Evolutionary conservation across 805 yeast species (phyloP).

Genomic region (Schizosaccharomyces lindneri): DNA sequence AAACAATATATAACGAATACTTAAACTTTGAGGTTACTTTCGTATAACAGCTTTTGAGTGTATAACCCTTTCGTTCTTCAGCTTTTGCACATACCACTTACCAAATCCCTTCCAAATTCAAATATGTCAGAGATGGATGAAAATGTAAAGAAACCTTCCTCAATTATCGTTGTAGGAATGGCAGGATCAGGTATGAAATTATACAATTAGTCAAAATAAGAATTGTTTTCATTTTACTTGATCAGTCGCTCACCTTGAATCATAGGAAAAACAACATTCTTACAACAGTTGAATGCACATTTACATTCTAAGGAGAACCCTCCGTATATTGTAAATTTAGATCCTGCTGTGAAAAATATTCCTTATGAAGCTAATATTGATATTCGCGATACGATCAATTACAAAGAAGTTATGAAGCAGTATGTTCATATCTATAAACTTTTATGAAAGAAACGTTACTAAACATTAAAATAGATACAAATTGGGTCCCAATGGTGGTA

Average conservation of each 20-base stretch:
- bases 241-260: conserved; percentile 25
- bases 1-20: too few relatives aligned
- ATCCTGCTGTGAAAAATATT: conserved; percentile 86
- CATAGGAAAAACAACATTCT: conserved; percentile 69
- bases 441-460: neutral
- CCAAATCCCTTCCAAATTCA: too few relatives aligned
- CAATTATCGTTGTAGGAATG: conserved; percentile 3
- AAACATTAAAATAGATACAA: conserved; percentile 22
- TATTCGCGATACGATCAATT: conserved; percentile 85
- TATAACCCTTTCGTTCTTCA: too few relatives aligned
- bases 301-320: conserved; percentile 40
- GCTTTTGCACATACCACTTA: too few relatives aligned
- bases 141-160: neutral
- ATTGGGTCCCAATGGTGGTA: conserved; percentile 95
- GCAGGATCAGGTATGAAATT: conserved; percentile 3
- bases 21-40: too few relatives aligned
- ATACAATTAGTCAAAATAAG: neutral
- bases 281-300: conserved; percentile 83
- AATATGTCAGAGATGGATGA: neutral
- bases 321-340: conserved; percentile 82
- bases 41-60: too few relatives aligned
- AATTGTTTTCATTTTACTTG: too few relatives aligned
- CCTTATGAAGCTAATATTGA: conserved; percentile 90
- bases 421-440: conserved; percentile 5
- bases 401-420: conserved; percentile 88